Evolutionary conservation across 768 basidiomycete genomes (phyloP).

Genomic region (Rhodotorula toruloides): DNA sequence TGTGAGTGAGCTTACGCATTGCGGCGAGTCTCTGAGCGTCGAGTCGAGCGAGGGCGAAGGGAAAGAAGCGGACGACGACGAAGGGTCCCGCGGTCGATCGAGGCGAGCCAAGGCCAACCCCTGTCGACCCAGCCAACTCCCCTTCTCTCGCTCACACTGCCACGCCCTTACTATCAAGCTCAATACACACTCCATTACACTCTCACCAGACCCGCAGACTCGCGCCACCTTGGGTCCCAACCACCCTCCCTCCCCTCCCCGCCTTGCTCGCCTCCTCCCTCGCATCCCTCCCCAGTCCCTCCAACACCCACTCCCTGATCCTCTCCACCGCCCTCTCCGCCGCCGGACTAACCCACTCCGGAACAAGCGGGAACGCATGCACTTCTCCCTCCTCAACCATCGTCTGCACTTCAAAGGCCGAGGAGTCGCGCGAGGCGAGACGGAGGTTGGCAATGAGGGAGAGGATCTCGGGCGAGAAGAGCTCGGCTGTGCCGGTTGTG

Average conservation of each 20-base stretch:
- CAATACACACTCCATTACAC: neutral
- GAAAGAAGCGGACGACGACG: too few species aligned
- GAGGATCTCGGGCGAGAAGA: slow-evolving; percentile 30
- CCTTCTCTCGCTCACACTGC: too few species aligned
- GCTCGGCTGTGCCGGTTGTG: slow-evolving; percentile 33
- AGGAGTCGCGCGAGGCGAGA: neutral
- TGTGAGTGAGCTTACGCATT: neutral
- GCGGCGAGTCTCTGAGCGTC: too few species aligned
- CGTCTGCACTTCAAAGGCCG: slow-evolving; percentile 1
- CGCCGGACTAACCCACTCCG: slow-evolving; percentile 25
- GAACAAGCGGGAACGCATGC: slow-evolving; percentile 33
- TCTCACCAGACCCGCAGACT: neutral
- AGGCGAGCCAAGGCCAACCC: too few species aligned
- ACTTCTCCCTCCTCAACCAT: slow-evolving; percentile 13
- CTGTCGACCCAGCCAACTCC: too few species aligned
- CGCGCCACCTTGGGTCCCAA: neutral
- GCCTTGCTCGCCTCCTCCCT: neutral
- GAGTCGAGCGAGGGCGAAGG: too few species aligned
- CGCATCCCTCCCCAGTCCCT: neutral
- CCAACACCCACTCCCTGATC: slow-evolving; percentile 6
- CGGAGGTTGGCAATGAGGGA: slow-evolving; percentile 20
- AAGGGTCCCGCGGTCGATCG: too few species aligned
- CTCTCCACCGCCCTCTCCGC: neutral
- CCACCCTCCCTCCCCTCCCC: neutral
- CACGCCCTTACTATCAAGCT: neutral